Evolutionary conservation across 176 grass and related monocot species (phyloP).

Genomic region (Bolboschoenus planiculmis): DNA sequence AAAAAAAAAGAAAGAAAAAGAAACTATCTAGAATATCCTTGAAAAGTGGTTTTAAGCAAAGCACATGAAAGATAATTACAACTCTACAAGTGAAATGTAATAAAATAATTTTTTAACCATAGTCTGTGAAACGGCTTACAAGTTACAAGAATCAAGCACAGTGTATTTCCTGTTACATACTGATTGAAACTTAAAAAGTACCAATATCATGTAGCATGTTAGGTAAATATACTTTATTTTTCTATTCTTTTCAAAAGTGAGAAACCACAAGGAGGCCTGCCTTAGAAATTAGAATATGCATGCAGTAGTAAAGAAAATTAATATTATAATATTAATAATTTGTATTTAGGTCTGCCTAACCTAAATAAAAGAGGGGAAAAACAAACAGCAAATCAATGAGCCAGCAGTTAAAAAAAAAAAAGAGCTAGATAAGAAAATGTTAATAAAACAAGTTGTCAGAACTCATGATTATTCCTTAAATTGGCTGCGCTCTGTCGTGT

Average conservation of each 20-base stretch:
- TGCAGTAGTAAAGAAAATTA: background rate
- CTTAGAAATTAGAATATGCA: background rate
- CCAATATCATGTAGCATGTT: background rate
- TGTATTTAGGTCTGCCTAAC: background rate
- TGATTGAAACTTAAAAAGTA: background rate
- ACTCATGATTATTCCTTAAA: constrained; percentile 1
- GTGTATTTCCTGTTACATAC: no score
- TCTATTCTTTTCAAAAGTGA: background rate
- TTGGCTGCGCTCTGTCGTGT: no score
- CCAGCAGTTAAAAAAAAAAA: background rate
- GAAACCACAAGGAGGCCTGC: background rate
- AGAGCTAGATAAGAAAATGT: background rate
- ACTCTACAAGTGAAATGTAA: no score
- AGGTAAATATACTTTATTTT: background rate
- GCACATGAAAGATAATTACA: no score
- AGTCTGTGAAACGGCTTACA: background rate
- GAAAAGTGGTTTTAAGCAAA: no score
- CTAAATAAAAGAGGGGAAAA: background rate
- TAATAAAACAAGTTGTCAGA: background rate
- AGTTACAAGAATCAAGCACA: no score
- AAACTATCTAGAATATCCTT: no score
- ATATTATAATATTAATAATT: background rate
- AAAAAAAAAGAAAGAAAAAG: no score
- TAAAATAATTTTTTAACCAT: background rate
- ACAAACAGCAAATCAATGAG: background rate